phyloP scores from a whole-genome alignment of 495 filamentous ascomycete genomes.

The Podospora comata region DNA sequence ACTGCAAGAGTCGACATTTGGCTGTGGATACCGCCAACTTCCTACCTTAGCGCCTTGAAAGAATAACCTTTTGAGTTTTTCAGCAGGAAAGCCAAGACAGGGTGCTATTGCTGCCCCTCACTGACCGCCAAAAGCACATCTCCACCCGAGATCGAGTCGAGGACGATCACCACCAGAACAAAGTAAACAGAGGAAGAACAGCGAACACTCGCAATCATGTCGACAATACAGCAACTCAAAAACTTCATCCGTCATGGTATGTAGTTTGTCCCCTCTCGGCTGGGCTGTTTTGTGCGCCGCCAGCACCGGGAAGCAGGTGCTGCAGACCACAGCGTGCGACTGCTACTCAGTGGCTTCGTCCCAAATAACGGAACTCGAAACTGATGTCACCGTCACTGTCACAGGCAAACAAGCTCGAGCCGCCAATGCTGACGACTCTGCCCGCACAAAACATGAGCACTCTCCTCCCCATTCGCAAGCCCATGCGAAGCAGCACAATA shows the following conservation, averaged over 20 bases:
- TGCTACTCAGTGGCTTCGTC: neutral
- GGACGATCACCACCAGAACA: neutral
- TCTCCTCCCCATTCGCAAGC: conserved; percentile 50
- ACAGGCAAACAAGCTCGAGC: conserved; percentile 79
- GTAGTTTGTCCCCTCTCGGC: conserved; percentile 16
- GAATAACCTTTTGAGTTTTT: neutral
- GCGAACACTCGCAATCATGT: conserved; percentile 49
- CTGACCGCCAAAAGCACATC: neutral
- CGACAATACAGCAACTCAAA: conserved; percentile 76
- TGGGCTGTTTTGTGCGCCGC: neutral
- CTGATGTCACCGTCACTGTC: conserved; percentile 31
- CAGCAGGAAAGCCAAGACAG: conserved; percentile 4
- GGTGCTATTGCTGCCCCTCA: conserved; percentile 3
- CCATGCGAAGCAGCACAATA: conserved; percentile 40
- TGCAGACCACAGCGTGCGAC: neutral
- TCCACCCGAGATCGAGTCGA: neutral
- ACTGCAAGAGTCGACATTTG: neutral
- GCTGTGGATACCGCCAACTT: neutral
- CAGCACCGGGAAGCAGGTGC: neutral
- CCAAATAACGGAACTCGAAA: conserved; percentile 7
- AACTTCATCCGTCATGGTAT: conserved; percentile 95
- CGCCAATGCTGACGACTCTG: conserved; percentile 56
- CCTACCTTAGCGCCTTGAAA: neutral
- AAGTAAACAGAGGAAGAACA: neutral
- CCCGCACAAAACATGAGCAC: conserved; percentile 49